phyloP scores from a whole-genome alignment of 805 yeast genomes.

The Scheffersomyces spartinae region DNA sequence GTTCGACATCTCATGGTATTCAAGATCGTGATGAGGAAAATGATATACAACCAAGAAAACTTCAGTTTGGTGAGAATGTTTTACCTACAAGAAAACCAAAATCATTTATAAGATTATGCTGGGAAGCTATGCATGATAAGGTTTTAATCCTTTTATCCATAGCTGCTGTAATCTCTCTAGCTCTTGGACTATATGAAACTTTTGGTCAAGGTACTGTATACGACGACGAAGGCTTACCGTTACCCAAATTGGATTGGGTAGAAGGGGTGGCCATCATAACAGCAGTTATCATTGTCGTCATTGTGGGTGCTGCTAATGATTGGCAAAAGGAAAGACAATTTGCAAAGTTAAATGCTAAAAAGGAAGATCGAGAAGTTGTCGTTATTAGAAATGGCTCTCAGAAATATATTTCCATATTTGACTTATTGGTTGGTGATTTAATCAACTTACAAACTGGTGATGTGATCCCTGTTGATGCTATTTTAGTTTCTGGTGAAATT shows the following conservation, averaged over 20 bases:
- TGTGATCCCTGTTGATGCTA: constrained; percentile 79
- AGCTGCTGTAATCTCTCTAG: constrained; percentile 84
- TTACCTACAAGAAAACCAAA: constrained; percentile 67
- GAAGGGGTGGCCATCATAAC: constrained; percentile 96
- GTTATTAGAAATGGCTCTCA: constrained; percentile 69
- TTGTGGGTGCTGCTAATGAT: constrained; percentile 93
- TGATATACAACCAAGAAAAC: constrained; percentile 23
- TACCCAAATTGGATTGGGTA: constrained; percentile 93
- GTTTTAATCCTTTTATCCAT: constrained; percentile 71
- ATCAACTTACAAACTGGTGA: constrained; percentile 86
- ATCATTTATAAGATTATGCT: constrained; percentile 55
- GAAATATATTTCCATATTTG: constrained; percentile 55
- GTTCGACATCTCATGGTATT: constrained; percentile 31
- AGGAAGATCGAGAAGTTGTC: constrained; percentile 70
- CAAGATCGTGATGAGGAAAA: constrained; percentile 16
- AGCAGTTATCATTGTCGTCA: constrained; percentile 81
- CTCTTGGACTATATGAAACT: constrained; percentile 85
- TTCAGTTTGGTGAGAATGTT: constrained; percentile 55
- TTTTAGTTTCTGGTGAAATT: constrained; percentile 61
- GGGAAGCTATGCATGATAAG: constrained; percentile 83
- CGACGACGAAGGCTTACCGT: constrained; percentile 65
- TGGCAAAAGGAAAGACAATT: constrained; percentile 94
- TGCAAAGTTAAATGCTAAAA: constrained; percentile 75
- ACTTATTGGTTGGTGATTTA: constrained; percentile 79
- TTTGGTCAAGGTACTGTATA: constrained; percentile 72